A percentile compares a stretch with the other conserved stretches of the same genome.
Evolutionary conservation across 2,329 filamentous ascomycete genomes (phyloP).

Genomic region (Colletotrichum sp.): DNA sequence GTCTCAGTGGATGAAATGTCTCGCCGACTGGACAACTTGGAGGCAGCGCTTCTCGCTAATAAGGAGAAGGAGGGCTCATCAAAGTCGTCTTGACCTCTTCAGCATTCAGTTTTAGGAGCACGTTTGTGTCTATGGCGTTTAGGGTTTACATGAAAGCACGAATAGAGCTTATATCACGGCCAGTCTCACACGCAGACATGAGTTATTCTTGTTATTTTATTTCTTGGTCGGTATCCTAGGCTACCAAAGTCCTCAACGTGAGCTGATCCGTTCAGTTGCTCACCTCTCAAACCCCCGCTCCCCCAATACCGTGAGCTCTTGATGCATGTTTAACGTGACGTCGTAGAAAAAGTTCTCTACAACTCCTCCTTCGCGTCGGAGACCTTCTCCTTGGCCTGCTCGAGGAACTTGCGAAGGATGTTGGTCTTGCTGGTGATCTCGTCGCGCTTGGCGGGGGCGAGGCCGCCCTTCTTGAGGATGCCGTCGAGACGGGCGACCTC

Average conservation of each 20-base stretch:
- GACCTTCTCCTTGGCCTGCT: conserved; percentile 59
- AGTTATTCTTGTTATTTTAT: conserved; percentile 1
- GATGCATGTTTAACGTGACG: not conserved
- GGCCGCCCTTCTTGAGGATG: conserved; percentile 84
- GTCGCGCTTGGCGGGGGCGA: conserved; percentile 86
- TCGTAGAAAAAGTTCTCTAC: conserved; percentile 43
- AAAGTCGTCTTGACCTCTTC: conserved; percentile 34
- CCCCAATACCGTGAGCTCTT: not conserved
- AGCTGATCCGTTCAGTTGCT: not conserved
- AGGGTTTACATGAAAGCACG: not conserved
- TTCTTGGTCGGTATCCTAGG: conserved; percentile 2
- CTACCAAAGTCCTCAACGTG: conserved; percentile 13
- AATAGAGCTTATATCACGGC: not conserved
- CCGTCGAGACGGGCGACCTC: conserved; percentile 82
- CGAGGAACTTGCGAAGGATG: conserved; percentile 79
- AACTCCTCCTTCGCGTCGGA: conserved; percentile 70
- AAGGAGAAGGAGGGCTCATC: conserved; percentile 48
- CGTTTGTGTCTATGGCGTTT: not conserved
- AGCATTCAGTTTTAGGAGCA: not conserved
- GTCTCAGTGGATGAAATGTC: conserved; percentile 93
- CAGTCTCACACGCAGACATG: not conserved
- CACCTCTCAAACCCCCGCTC: conserved; percentile 2
- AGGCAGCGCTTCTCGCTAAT: conserved; percentile 70
- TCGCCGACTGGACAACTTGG: conserved; percentile 81
- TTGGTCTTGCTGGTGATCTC: conserved; percentile 88